These are phyloP conservation scores for Aspergillus quadricinctus DNA, from an alignment of 2,329 filamentous ascomycete species.

Conservation along the genomic window DNA sequence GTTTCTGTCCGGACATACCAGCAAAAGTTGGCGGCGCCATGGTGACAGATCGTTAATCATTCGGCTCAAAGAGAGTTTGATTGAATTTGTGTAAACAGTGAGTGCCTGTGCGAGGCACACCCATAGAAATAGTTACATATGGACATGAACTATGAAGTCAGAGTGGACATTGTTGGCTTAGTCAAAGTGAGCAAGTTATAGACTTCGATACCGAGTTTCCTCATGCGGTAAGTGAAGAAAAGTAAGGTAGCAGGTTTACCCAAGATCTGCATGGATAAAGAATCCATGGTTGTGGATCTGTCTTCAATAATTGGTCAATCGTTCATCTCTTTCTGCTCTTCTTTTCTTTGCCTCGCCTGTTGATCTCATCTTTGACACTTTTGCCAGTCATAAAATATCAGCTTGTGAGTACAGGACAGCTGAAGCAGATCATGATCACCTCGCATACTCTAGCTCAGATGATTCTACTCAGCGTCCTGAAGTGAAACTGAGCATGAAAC, in stretches of 20 bases:
- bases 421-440: neutral
- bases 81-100: neutral
- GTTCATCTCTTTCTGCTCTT: neutral
- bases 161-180: neutral
- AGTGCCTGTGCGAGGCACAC: neutral
- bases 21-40: slow-evolving; percentile 54
- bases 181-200: neutral
- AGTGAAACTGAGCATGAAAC: neutral
- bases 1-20: slow-evolving; percentile 55
- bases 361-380: neutral
- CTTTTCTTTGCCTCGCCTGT: neutral
- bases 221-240: neutral
- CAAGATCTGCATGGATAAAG: neutral
- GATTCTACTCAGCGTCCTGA: neutral
- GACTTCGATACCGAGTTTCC: neutral
- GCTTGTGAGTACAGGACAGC: neutral
- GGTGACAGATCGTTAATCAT: slow-evolving; percentile 1
- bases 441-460: neutral
- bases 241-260: neutral
- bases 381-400: neutral
- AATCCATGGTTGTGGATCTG: neutral
- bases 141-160: neutral
- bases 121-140: neutral
- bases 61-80: neutral
- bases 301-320: neutral